Conservation (phyloP, 768 basidiomycete species). For the Pleurotus cornucopiae region DNA sequence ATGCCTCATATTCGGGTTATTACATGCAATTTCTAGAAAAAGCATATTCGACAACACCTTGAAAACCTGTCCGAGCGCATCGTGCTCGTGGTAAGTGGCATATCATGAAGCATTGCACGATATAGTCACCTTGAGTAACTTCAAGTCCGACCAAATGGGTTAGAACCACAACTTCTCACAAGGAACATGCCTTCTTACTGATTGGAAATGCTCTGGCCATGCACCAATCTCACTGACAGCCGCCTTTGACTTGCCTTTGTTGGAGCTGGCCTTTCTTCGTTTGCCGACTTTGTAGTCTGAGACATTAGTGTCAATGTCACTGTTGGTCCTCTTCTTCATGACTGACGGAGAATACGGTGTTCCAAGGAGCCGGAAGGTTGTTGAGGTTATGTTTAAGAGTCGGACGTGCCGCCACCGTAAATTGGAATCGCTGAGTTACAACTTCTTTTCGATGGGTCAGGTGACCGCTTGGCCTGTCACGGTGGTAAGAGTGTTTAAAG, state of each 20-base stretch:
- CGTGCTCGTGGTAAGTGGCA: background rate
- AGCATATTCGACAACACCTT: slow-evolving; percentile 27
- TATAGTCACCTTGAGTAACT: slow-evolving; percentile 58
- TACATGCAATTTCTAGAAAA: background rate
- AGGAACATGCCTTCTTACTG: slow-evolving; percentile 30
- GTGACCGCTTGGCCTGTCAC: too few relatives aligned
- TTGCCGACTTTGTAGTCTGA: slow-evolving; percentile 13
- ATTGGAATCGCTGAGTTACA: background rate
- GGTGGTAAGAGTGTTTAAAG: too few relatives aligned
- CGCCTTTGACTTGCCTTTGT: slow-evolving; percentile 3
- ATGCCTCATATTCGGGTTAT: slow-evolving; percentile 43
- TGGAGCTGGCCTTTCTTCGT: slow-evolving; percentile 15
- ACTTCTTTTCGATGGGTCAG: too few relatives aligned
- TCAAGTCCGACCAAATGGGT: slow-evolving; percentile 3
- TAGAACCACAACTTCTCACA: background rate
- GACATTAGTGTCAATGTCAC: background rate
- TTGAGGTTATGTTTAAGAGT: background rate
- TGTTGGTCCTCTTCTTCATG: background rate
- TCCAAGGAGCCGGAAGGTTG: background rate
- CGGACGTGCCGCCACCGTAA: background rate
- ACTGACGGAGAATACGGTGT: background rate
- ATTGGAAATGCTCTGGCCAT: slow-evolving; percentile 68
- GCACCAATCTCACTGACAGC: slow-evolving; percentile 7
- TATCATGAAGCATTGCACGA: background rate
- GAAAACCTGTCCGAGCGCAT: slow-evolving; percentile 14